phyloP scores from a whole-genome alignment of 345 rosid genomes.

The Heritiera fomes region DNA sequence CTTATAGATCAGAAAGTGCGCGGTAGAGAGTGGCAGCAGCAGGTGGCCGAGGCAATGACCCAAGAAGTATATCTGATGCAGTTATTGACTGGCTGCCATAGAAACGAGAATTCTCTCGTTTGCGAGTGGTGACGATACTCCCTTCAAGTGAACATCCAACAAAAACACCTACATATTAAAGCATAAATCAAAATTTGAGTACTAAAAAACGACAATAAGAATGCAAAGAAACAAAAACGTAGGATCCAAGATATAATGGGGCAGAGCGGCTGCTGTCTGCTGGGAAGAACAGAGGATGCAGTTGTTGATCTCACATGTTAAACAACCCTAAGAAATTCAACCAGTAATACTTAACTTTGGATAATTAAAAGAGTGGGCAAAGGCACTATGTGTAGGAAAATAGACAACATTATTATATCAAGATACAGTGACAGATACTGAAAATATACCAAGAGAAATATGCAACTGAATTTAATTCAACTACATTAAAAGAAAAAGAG shows the following conservation, averaged over 20 bases:
- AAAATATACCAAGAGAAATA: neutral
- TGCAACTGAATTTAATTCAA: neutral
- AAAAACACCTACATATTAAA: slow-evolving; percentile 70
- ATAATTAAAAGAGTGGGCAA: neutral
- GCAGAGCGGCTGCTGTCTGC: neutral
- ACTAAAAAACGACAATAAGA: neutral
- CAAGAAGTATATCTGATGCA: slow-evolving; percentile 76
- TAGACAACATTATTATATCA: neutral
- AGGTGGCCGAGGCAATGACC: slow-evolving; percentile 79
- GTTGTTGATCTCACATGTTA: neutral
- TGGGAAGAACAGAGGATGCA: neutral
- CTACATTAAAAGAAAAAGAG: neutral
- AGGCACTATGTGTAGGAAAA: neutral
- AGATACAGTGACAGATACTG: neutral
- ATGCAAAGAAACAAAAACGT: neutral
- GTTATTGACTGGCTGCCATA: slow-evolving; percentile 83
- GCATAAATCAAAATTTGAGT: neutral
- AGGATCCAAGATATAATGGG: neutral
- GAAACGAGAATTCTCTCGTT: slow-evolving; percentile 67
- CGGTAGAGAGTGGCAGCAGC: slow-evolving; percentile 82
- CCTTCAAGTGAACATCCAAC: slow-evolving; percentile 94
- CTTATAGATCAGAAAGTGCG: slow-evolving; percentile 67
- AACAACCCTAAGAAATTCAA: neutral
- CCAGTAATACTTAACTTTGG: neutral
- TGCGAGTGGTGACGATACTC: slow-evolving; percentile 71